phyloP scores from a whole-genome alignment of 176 grass and related monocot genomes.

The Avena sativa region DNA sequence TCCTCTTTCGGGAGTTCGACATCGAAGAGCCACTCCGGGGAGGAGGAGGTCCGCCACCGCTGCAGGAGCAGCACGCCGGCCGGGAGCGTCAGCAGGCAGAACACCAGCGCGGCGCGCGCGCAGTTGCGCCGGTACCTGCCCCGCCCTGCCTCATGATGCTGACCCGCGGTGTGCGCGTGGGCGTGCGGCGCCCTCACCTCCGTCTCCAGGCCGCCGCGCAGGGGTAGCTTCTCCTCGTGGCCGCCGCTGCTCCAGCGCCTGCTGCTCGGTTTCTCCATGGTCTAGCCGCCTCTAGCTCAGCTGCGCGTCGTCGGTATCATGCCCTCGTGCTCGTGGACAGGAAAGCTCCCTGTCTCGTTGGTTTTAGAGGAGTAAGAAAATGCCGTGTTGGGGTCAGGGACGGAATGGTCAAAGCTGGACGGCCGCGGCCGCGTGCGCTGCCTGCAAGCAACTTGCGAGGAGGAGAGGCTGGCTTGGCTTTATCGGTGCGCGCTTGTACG shows the following conservation, averaged over 20 bases:
- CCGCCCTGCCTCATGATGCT: conserved; percentile 42
- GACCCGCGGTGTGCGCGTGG: not conserved
- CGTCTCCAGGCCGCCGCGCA: conserved; percentile 43
- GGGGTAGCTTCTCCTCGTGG: conserved; percentile 42
- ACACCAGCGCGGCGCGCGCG: conserved; percentile 45
- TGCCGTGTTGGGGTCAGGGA: not conserved
- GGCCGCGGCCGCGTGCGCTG: not conserved
- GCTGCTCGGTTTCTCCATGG: conserved; percentile 44
- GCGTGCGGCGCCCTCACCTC: not conserved
- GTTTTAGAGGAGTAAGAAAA: not conserved
- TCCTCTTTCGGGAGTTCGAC: conserved; percentile 33
- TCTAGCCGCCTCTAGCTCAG: not conserved
- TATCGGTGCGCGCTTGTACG: not conserved
- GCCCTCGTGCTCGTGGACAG: not conserved
- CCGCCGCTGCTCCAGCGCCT: conserved; percentile 24
- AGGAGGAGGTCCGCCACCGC: conserved; percentile 33
- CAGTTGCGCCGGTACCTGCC: conserved; percentile 40
- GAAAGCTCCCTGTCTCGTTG: not conserved
- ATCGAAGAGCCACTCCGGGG: conserved; percentile 48
- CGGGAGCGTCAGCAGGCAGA: conserved; percentile 48
- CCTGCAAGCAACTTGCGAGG: conserved; percentile 24
- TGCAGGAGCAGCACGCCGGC: conserved; percentile 34
- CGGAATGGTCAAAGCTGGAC: conserved; percentile 24
- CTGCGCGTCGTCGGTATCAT: not conserved
- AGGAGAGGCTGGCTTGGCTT: not conserved